Percentiles rank a stretch among this genome's conserved stretches.
These are phyloP conservation scores for Phytophthora hybrid DNA, from an alignment of 352 stramenopile genomes.

Conservation along the genomic window DNA sequence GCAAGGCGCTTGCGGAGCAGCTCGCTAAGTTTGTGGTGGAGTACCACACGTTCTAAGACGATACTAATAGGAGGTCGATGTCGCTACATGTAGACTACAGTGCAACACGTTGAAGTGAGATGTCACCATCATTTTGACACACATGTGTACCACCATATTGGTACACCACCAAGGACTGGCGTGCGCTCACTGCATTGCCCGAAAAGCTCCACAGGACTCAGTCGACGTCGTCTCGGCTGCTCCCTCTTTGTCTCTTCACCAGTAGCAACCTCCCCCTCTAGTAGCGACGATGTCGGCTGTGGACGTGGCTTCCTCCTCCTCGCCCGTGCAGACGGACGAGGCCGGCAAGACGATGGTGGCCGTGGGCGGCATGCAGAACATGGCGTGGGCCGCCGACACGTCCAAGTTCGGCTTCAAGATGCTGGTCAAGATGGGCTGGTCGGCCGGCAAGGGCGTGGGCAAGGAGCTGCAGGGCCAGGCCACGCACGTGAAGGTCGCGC, in stretches of 20 bases:
- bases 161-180: constrained; percentile 5
- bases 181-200: constrained; percentile 23
- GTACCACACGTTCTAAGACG: constrained; percentile 74
- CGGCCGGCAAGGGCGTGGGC: constrained; percentile 92
- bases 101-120: background rate
- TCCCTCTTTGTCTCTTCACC: background rate
- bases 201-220: constrained; percentile 24
- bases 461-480: constrained; percentile 93
- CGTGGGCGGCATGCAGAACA: constrained; percentile 89
- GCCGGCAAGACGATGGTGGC: constrained; percentile 73
- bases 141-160: background rate
- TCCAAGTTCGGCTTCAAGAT: constrained; percentile 96
- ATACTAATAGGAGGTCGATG: background rate
- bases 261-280: constrained; percentile 3
- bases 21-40: constrained; percentile 75
- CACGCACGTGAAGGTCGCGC: constrained; percentile 89
- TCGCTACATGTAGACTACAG: background rate
- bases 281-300: constrained; percentile 36
- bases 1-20: constrained; percentile 55
- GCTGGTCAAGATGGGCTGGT: constrained; percentile 97
- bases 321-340: constrained; percentile 32
- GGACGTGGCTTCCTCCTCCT: constrained; percentile 36
- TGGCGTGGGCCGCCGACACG: constrained; percentile 88
- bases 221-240: constrained; percentile 1
- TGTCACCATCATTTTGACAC: background rate